These are phyloP conservation scores for Fusarium stilboides DNA, from an alignment of 2,329 filamentous ascomycete species.

Conservation along the genomic window DNA sequence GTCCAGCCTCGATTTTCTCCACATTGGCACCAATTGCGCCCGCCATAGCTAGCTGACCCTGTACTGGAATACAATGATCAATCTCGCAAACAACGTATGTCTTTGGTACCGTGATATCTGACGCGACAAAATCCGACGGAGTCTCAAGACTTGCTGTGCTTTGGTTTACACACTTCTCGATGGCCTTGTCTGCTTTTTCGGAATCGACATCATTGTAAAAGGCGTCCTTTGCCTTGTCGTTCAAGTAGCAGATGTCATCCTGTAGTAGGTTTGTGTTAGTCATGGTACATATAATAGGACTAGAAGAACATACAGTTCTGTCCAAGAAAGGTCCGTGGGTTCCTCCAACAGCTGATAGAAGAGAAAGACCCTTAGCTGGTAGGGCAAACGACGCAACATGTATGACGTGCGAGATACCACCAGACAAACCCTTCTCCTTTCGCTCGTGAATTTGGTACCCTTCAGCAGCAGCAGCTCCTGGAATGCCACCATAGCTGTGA, in stretches of 20 bases:
- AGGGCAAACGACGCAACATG: slow-evolving; percentile 51
- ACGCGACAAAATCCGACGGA: slow-evolving; percentile 34
- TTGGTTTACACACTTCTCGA: slow-evolving; percentile 17
- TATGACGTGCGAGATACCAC: slow-evolving; percentile 51
- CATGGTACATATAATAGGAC: neutral
- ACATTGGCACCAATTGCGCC: slow-evolving; percentile 1
- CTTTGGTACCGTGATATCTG: slow-evolving; percentile 44
- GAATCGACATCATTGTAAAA: slow-evolving; percentile 24
- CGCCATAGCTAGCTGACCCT: slow-evolving; percentile 46
- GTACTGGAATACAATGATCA: slow-evolving; percentile 40
- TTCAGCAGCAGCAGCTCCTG: slow-evolving; percentile 47
- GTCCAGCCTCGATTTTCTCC: neutral
- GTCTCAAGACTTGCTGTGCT: slow-evolving; percentile 40
- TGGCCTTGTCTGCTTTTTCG: neutral
- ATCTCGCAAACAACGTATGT: slow-evolving; percentile 50
- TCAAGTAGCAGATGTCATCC: slow-evolving; percentile 22
- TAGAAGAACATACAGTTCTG: slow-evolving; percentile 3
- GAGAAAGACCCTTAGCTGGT: slow-evolving; percentile 17
- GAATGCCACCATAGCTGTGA: slow-evolving; percentile 53
- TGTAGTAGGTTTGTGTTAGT: accelerated
- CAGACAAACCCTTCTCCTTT: slow-evolving; percentile 40
- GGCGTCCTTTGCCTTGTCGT: neutral
- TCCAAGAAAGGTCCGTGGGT: slow-evolving; percentile 1
- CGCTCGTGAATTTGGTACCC: slow-evolving; percentile 50
- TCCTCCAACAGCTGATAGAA: slow-evolving; percentile 1